Conservation (phyloP, 164 flowering plant species). For the Stephania yunnanensis region DNA sequence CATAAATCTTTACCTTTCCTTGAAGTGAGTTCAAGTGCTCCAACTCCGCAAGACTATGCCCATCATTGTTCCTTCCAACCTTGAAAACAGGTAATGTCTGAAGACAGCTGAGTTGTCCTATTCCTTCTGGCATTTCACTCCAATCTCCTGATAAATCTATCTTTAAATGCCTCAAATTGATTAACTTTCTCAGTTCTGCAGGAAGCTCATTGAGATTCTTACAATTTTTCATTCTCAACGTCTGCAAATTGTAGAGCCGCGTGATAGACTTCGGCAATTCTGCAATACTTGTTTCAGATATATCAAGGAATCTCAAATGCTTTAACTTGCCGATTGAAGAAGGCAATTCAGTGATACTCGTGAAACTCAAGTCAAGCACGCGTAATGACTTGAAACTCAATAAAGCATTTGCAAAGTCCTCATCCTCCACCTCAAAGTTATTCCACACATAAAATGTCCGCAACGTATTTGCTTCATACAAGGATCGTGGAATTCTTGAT, state of each 20-base stretch:
- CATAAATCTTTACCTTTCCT: not conserved
- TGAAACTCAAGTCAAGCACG: constrained; percentile 5
- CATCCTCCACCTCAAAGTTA: not conserved
- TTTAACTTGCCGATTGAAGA: not conserved
- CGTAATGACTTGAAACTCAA: constrained; percentile 1
- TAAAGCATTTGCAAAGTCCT: not conserved
- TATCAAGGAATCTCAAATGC: not conserved
- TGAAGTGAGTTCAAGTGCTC: not conserved
- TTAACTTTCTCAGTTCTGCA: not conserved
- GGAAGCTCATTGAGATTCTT: not conserved
- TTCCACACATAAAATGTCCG: not conserved
- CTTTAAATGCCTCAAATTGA: not conserved
- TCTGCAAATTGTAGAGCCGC: not conserved
- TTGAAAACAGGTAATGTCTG: constrained; percentile 14
- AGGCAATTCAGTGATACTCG: not conserved
- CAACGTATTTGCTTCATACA: not conserved
- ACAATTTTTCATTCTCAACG: not conserved
- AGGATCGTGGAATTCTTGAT: not conserved
- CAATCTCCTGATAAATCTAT: not conserved
- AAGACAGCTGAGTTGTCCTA: constrained; percentile 10
- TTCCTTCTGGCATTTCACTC: not conserved
- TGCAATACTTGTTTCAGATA: not conserved
- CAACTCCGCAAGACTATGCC: constrained; percentile 7
- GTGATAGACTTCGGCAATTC: constrained; percentile 2
- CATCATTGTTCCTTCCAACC: not conserved